A percentile compares a stretch with the other conserved stretches of the same genome.
phyloP scores from a whole-genome alignment of 768 basidiomycete species.

The Phaeotremella skinneri region DNA sequence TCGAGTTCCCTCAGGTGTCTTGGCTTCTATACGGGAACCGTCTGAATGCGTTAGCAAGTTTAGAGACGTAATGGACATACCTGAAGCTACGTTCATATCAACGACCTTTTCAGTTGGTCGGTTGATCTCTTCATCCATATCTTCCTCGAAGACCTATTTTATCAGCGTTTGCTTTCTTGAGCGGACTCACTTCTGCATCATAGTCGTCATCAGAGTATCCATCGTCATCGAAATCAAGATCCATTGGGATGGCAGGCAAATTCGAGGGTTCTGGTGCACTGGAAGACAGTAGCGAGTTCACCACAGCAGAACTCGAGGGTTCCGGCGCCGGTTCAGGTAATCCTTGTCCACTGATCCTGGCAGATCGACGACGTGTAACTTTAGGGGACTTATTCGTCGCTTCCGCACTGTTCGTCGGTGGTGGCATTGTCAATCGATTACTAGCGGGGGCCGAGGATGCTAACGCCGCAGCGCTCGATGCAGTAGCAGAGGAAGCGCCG shows the following conservation, averaged over 20 bases:
- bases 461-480: conserved; percentile 33
- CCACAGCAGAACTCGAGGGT: conserved; percentile 8
- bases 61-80: conserved; percentile 15
- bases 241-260: conserved; percentile 39
- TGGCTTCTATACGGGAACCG: conserved; percentile 89
- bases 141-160: conserved; percentile 75
- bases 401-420: conserved; percentile 6
- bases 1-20: conserved; percentile 93
- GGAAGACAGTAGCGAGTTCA: conserved; percentile 14
- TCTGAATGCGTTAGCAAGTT: conserved; percentile 56
- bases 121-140: conserved; percentile 66
- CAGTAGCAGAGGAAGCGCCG: neutral
- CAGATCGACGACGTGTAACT: conserved; percentile 66
- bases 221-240: conserved; percentile 72
- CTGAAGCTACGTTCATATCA: conserved; percentile 75
- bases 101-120: conserved; percentile 77
- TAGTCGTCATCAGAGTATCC: conserved; percentile 45
- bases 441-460: conserved; percentile 40
- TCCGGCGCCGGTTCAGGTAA: conserved; percentile 26
- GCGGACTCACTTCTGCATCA: conserved; percentile 36
- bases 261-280: conserved; percentile 31
- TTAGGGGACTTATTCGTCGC: conserved; percentile 7
- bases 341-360: conserved; percentile 70
- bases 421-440: neutral
- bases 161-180: conserved; percentile 4